Evolutionary conservation across 306 rosid species (phyloP), one percentile per base, ranked within the genome.

Genomic region (Biancaea sappan): DNA sequence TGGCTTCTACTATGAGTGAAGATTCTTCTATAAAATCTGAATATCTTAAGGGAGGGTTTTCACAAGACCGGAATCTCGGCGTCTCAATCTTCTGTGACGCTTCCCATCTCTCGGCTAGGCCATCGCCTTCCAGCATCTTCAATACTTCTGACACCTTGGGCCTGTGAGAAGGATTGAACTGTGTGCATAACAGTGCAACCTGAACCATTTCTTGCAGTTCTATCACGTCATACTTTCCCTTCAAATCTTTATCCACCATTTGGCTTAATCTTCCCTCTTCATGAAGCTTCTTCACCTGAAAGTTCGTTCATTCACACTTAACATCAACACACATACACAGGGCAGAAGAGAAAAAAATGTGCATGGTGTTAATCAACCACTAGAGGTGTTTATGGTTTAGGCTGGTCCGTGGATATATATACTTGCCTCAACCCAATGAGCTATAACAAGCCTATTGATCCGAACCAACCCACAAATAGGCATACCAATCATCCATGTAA

Each of bases 91-190:
- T 82, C 82, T 88, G 97, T 15, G 98, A 95, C 13, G 93, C 96
- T 72, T 92, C 99, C 99, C 99, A 95, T 87, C 90, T 95, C 81
- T 95, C 99, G 3, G 96, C 92, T 64, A 95, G 86, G 9, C 99
- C 99, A 73, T 95, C 99, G 1, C 98, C 99, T 88, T 90, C 99
- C 69, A 95, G 77, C 99, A 95, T 92, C 86, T 95, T 95, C 40
- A 95, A 70, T 15, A 87, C 98, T 69, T 95, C 99, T 0, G 97
- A 95, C 99, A 92, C 90, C 80, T 89, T 95, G 5, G 99, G 99
- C 41, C 98, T 91, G 83, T 88, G 84, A 29, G 84, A 79, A 41
- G 99, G 99, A 80, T 87, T 95, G 76, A 95, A 95, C 53, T 90
- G 96, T 76, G 99, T 95, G 19, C 98, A 88, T 41, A 95, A 70